Evolutionary conservation across 352 stramenopile species (phyloP), one percentile per base, ranked within the genome.

Genomic region (Peronospora destructor): DNA sequence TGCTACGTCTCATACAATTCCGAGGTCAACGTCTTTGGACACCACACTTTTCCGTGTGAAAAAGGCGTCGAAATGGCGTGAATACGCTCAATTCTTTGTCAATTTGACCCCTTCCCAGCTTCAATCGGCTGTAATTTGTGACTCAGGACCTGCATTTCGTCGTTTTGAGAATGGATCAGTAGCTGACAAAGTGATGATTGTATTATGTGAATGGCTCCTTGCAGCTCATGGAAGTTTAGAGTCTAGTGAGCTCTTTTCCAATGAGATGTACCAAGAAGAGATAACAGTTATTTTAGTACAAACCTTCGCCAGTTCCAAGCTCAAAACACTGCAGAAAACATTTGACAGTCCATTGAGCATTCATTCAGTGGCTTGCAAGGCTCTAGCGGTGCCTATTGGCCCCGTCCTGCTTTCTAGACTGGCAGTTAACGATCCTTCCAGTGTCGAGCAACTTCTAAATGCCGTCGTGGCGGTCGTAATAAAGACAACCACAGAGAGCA

Each of bases 231-330:
- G 45, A 23, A 57, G 14, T 49, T 34, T 64, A 30, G 58, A 56
- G 21, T 21, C 53, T 21, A 74, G 68, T 41, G 75, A 86, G 40
- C 56, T 86, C 7, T 72, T 86, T 36, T 45, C 62, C 26, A 73
- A 71, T 36, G 56, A 65, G 29, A 77, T 86, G 45, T 86, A 84
- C 59, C 68, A 70, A 35, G 53, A 70, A n/a, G 58, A 86, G 30
- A 40, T 84, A n/a, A 61, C 63, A 2, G 66, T 60, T 21, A 78
- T 86, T 42, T 40, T 86, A 21, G 68, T 70, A 32, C 61, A 73
- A 9, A 43, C 58, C 4, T 55, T 86, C 13, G 59, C 65, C n/a
- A 72, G 61, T 36, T 14, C 41, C 7, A 52, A 49, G 39, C 52
- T 79, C 12, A 56, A 73, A 36, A 59, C 39, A 19, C 36, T 53